Conservation (phyloP, 176 grass and related monocot genomes). For the Aechmea fasciata region DNA sequence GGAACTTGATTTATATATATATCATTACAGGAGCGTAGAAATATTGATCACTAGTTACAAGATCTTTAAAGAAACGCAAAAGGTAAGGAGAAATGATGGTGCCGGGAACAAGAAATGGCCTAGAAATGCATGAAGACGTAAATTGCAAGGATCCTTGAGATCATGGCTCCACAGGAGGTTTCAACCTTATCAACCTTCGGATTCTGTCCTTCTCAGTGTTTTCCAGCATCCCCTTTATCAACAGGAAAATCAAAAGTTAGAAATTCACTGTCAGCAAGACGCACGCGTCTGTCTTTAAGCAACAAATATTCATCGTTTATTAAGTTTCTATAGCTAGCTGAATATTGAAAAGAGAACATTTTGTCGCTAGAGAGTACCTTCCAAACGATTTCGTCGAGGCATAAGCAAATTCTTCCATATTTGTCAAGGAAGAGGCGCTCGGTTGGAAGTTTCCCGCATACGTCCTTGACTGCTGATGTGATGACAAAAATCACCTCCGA, state of each 20-base stretch:
- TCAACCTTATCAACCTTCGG: slow-evolving; percentile 64
- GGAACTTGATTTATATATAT: neutral
- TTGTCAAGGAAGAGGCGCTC: slow-evolving; percentile 90
- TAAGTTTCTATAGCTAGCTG: neutral
- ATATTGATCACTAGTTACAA: neutral
- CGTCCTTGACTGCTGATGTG: slow-evolving; percentile 89
- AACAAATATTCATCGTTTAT: neutral
- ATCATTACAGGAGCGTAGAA: neutral
- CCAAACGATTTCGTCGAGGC: slow-evolving; percentile 91
- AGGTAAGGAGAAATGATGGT: neutral
- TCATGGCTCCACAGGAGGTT: slow-evolving; percentile 66
- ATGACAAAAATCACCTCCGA: slow-evolving; percentile 81
- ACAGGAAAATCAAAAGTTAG: slow-evolving; percentile 1
- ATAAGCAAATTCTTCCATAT: slow-evolving; percentile 85
- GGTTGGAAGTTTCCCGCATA: slow-evolving; percentile 65
- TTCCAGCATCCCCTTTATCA: slow-evolving; percentile 57
- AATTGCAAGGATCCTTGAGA: slow-evolving; percentile 2
- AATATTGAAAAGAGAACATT: neutral
- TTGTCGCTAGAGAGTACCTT: slow-evolving; percentile 33
- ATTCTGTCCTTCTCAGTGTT: slow-evolving; percentile 78
- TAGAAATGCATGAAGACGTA: neutral
- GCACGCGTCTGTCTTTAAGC: neutral
- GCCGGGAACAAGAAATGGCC: neutral
- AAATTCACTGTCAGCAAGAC: neutral
- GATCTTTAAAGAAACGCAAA: neutral